Evolutionary conservation across 768 basidiomycete species (phyloP).

Genomic region (Russula sp.): DNA sequence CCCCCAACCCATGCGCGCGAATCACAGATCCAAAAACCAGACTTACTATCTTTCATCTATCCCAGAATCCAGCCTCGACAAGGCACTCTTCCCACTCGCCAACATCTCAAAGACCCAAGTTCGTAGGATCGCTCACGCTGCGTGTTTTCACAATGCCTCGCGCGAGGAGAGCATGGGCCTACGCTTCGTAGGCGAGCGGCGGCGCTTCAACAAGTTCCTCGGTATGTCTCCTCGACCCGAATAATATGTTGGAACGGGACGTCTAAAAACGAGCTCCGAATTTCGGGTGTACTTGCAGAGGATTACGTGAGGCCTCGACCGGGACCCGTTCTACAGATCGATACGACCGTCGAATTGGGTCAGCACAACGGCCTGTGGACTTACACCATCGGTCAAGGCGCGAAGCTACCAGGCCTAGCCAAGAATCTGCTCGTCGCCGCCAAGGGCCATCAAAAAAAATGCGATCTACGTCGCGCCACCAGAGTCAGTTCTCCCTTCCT

Average conservation of each 20-base stretch:
- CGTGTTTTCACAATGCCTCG: conserved; percentile 62
- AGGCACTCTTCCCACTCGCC: conserved; percentile 78
- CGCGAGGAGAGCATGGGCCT: conserved; percentile 91
- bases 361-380: conserved; percentile 74
- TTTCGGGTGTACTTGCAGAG: conserved; percentile 38
- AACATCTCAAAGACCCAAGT: conserved; percentile 63
- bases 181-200: conserved; percentile 86
- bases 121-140: conserved; percentile 58
- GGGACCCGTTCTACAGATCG: conserved; percentile 60
- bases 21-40: too few species aligned
- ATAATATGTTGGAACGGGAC: background rate
- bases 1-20: too few species aligned
- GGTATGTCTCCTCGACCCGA: conserved; percentile 38
- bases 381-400: conserved; percentile 81
- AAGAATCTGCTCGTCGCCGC: conserved; percentile 63
- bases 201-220: conserved; percentile 65
- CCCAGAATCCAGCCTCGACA: conserved; percentile 53
- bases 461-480: conserved; percentile 73
- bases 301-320: conserved; percentile 67
- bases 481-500: conserved; percentile 37
- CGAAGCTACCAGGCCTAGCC: conserved; percentile 55
- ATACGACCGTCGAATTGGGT: conserved; percentile 49
- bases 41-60: too few species aligned
- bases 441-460: conserved; percentile 59
- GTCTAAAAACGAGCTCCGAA: background rate